Conservation (phyloP, 306 rosid species). For the Fragaria vesca region DNA sequence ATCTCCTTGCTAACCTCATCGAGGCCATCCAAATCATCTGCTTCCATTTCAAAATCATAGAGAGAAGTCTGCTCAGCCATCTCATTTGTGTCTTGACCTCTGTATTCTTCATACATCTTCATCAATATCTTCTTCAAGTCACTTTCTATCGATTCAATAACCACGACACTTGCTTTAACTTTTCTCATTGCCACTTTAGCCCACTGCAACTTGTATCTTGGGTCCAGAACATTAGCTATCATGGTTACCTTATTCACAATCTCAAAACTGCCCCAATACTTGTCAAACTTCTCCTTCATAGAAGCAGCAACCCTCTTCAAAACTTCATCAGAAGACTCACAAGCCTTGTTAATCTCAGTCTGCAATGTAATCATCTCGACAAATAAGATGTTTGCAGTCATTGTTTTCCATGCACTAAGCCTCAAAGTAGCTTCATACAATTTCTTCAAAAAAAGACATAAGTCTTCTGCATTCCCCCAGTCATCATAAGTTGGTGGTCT, state of each 20-base stretch:
- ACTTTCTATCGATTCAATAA: background rate
- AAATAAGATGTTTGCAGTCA: no score
- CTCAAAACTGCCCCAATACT: background rate
- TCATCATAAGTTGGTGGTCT: no score
- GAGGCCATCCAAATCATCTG: background rate
- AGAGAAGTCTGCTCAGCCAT: no score
- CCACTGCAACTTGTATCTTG: background rate
- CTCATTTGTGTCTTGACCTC: background rate
- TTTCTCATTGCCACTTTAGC: background rate
- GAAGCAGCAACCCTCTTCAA: background rate
- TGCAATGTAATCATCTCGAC: no score
- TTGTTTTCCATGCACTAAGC: no score
- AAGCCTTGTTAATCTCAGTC: no score
- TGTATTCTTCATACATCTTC: background rate
- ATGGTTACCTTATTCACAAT: background rate
- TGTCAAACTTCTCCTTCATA: background rate
- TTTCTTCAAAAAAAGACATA: no score
- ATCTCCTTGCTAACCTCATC: background rate
- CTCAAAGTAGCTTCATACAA: no score
- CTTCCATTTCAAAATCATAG: no score
- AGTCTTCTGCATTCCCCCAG: no score
- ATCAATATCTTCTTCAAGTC: background rate
- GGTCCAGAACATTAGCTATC: background rate
- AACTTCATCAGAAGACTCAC: background rate
- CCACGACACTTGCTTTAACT: background rate